These are phyloP conservation scores for Fusarium caatingaense DNA, from an alignment of 2,329 filamentous ascomycete genomes.

Conservation along the genomic window DNA sequence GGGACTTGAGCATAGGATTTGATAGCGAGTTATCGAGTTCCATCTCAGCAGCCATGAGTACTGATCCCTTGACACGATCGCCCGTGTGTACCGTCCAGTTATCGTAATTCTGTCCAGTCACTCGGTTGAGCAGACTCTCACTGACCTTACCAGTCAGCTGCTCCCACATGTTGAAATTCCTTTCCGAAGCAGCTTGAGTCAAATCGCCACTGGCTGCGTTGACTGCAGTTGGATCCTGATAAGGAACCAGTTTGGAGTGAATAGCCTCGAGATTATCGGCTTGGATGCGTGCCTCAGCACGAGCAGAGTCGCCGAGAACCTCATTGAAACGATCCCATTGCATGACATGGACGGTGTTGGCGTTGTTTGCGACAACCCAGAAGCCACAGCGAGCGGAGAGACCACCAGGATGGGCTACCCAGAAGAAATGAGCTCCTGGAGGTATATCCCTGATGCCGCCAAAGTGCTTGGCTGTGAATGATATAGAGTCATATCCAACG, in stretches of 20 bases:
- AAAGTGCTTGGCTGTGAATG: constrained; percentile 61
- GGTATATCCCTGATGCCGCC: constrained; percentile 67
- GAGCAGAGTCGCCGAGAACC: constrained; percentile 61
- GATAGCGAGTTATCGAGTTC: constrained; percentile 56
- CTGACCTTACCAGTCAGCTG: constrained; percentile 63
- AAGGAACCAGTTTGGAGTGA: constrained; percentile 58
- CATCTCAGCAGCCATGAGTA: constrained; percentile 52
- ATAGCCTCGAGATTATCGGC: constrained; percentile 54
- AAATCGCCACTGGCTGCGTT: constrained; percentile 32
- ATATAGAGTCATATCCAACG: constrained; percentile 65
- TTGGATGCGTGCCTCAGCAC: constrained; percentile 59
- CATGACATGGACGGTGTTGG: constrained; percentile 57
- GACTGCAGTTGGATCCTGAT: constrained; percentile 52
- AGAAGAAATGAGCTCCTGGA: constrained; percentile 68
- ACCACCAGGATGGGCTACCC: constrained; percentile 63
- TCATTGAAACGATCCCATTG: constrained; percentile 69
- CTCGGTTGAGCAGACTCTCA: constrained; percentile 57
- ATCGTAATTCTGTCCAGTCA: constrained; percentile 56
- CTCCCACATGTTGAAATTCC: constrained; percentile 60
- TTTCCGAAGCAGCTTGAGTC: constrained; percentile 33
- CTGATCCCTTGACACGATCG: constrained; percentile 62
- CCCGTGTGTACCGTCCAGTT: constrained; percentile 66
- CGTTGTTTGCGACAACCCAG: constrained; percentile 62
- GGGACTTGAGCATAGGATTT: constrained; percentile 48
- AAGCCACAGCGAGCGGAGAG: constrained; percentile 66